Evolutionary conservation across 495 filamentous ascomycete species (phyloP), one percentile per base, ranked within the genome.

Genomic region (Podospora pseudopauciseta): DNA sequence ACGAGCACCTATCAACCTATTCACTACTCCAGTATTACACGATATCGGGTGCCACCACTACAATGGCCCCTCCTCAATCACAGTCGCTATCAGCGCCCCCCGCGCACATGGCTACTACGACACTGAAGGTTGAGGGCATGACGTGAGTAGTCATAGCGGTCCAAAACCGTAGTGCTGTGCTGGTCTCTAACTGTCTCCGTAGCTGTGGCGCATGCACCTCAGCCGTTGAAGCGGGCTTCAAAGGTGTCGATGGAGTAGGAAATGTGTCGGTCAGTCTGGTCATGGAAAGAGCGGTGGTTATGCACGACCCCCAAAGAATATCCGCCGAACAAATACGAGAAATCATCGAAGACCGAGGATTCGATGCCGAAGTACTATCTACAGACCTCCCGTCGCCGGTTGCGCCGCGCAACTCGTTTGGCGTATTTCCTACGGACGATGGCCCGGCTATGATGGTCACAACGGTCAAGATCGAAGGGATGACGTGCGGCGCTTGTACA

Each of bases 401-500:
- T 59, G 65, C 64, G 74, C 77, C 75, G 23, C 71, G 71, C 55
- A 64, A 75, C 65, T 49, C 71, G 57, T 65, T 79, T 66, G 70
- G 74, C 68, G 65, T 78, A 60, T 70, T 71, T 26, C 70, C 74
- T 64, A 55, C 19, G 32, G 77, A 81, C 53, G 75, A 79, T 20
- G 76, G 68, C 5, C 72, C 78, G 3, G 19, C 71, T 20, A 78
- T 75, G 27, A 80, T 87, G 69, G 88, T 89, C 4, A 97, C 94
- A 0, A 97, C 93, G 0, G 84, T 99, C 19, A 87, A 89, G 4
- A 86, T 99, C 27, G 91, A 91, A 72, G 95, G 95, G 32, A 98
- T 99, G 95, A 98, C 94, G 4, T 99, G 94, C 73, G 94, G 94
- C 23, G 92, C 94, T 28, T 99, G 95, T 76, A 97, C 94, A 6